These are phyloP conservation scores for Anisogramma anomala DNA, from an alignment of 2,329 filamentous ascomycete genomes.

Conservation along the genomic window DNA sequence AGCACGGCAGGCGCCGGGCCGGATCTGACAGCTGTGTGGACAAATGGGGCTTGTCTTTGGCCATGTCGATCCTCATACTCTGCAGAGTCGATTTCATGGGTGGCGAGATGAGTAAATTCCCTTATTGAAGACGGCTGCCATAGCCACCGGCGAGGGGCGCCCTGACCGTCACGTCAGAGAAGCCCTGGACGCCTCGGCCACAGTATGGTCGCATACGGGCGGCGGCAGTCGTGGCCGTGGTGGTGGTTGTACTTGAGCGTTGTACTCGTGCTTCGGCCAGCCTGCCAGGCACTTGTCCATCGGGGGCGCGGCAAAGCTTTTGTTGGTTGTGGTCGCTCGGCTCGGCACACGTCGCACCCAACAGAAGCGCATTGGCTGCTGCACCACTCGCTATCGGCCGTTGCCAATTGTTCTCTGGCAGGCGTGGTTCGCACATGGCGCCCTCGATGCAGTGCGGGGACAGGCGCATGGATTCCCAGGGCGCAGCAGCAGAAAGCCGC, in stretches of 20 bases:
- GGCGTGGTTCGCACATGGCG: not conserved
- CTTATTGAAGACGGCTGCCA: not conserved
- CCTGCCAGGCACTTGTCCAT: slow-evolving; percentile 1
- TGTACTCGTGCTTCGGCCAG: not conserved
- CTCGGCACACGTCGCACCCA: not conserved
- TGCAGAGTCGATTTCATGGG: not conserved
- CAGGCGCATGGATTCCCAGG: slow-evolving; percentile 8
- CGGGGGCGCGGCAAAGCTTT: slow-evolving; percentile 4
- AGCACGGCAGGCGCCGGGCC: too few relatives aligned
- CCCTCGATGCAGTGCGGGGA: not conserved
- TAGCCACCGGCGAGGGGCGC: slow-evolving; percentile 7
- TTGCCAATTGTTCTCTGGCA: not conserved
- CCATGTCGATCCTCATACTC: not conserved
- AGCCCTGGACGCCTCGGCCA: too few relatives aligned
- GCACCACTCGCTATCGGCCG: not conserved
- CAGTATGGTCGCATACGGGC: too few relatives aligned
- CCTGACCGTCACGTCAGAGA: too few relatives aligned
- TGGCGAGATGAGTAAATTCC: not conserved
- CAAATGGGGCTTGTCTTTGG: too few relatives aligned
- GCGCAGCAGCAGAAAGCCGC: slow-evolving; percentile 2
- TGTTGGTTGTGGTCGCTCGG: not conserved
- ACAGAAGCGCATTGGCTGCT: not conserved
- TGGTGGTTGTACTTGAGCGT: not conserved
- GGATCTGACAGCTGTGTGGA: too few relatives aligned
- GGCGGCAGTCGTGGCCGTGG: too few relatives aligned